A percentile compares a stretch with the other conserved stretches of the same genome.
Evolutionary conservation across 108 stramenopile species (phyloP).

Genomic region (Discostella stelligeroides): DNA sequence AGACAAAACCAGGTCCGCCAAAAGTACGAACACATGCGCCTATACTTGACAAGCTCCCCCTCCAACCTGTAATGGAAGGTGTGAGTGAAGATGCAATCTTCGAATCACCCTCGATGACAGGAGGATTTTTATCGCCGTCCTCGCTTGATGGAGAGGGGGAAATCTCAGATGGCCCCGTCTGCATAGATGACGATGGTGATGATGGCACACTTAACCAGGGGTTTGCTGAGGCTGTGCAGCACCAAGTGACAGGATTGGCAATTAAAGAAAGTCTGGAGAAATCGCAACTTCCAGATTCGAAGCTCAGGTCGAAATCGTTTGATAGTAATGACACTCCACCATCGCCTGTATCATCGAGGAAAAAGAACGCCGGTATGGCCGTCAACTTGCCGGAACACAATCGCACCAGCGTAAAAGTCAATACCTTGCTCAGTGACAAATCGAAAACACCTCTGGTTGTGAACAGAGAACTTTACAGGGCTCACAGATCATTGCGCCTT

Average conservation of each 20-base stretch:
- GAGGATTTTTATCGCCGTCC: conserved; percentile 35
- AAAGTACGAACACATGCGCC: conserved; percentile 1
- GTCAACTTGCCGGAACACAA: conserved; percentile 49
- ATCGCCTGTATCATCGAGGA: conserved; percentile 2
- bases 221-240: conserved; percentile 39
- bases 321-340: conserved; percentile 17
- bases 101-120: not conserved
- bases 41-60: conserved; percentile 1
- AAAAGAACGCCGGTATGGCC: too few relatives aligned
- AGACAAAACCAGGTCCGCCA: conserved; percentile 37
- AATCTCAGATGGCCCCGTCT: conserved; percentile 23
- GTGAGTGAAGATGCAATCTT: not conserved
- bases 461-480: conserved; percentile 53
- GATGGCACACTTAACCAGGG: conserved; percentile 32
- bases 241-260: conserved; percentile 33
- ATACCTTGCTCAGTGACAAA: conserved; percentile 35
- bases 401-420: conserved; percentile 10
- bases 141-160: conserved; percentile 30
- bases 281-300: conserved; percentile 1
- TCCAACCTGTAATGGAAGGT: conserved; percentile 28
- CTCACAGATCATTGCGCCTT: conserved; percentile 63
- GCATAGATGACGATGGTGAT: conserved; percentile 42
- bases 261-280: conserved; percentile 28
- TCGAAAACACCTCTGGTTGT: conserved; percentile 50
- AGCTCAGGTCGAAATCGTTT: conserved; percentile 39